These are phyloP conservation scores for Russula foetens DNA, from an alignment of 768 basidiomycete species.

Conservation along the genomic window DNA sequence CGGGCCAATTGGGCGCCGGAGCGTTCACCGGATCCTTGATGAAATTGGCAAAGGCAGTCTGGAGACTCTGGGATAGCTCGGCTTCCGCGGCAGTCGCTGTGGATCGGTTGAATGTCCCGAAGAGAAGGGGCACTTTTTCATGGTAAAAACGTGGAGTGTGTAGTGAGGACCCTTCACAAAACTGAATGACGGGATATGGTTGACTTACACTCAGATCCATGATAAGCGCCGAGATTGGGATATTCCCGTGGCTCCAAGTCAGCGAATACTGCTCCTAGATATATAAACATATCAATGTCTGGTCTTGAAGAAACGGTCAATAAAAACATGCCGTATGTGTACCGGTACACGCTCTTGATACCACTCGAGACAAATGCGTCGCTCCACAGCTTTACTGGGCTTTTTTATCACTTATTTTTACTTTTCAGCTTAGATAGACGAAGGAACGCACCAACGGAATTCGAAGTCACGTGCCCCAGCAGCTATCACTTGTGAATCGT, in stretches of 20 bases:
- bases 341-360: constrained; percentile 5
- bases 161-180: not conserved
- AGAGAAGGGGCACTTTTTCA: constrained; percentile 21
- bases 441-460: constrained; percentile 1
- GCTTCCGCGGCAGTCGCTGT: constrained; percentile 23
- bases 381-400: constrained; percentile 12
- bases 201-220: not conserved
- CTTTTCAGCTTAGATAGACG: too few species aligned
- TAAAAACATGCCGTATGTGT: not conserved
- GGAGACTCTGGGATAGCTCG: constrained; percentile 21
- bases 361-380: constrained; percentile 1
- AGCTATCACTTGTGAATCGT: not conserved
- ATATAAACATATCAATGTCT: not conserved
- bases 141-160: not conserved
- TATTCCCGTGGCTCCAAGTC: not conserved
- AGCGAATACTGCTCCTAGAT: not conserved
- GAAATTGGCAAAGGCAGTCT: constrained; percentile 8
- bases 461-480: not conserved
- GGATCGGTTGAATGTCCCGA: constrained; percentile 24
- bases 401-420: not conserved
- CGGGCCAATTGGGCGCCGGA: constrained; percentile 3
- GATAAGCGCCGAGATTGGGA: not conserved
- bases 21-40: not conserved
- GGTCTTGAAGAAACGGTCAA: too few species aligned
- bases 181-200: too few species aligned